phyloP scores from a whole-genome alignment of 768 basidiomycete genomes.

The Kwoniella heveanensis region DNA sequence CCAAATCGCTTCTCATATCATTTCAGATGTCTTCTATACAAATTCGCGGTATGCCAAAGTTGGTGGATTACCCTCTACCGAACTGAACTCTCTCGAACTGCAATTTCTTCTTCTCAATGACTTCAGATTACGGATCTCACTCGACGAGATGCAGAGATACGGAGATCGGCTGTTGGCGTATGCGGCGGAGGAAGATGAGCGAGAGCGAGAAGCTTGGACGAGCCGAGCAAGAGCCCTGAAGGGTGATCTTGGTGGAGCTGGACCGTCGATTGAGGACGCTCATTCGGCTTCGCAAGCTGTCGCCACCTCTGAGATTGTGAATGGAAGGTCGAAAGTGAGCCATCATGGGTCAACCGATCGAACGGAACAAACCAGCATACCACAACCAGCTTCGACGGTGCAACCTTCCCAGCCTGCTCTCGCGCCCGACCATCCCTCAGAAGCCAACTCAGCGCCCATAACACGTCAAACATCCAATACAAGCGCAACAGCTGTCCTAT shows the following conservation, averaged over 20 bases:
- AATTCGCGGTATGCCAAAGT: constrained; percentile 99
- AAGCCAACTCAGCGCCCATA: constrained; percentile 1
- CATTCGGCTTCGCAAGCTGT: neutral
- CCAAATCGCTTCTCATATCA: too few relatives aligned
- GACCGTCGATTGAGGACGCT: neutral
- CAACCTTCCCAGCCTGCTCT: constrained; percentile 6
- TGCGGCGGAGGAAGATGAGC: constrained; percentile 39
- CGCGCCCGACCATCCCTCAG: constrained; percentile 8
- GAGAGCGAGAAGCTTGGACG: constrained; percentile 1
- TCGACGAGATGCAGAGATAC: constrained; percentile 91
- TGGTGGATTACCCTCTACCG: constrained; percentile 86
- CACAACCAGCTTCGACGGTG: neutral
- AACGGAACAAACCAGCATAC: neutral
- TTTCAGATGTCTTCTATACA: constrained; percentile 89
- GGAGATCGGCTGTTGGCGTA: constrained; percentile 82
- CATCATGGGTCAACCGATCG: neutral
- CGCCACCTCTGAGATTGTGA: neutral
- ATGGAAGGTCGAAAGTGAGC: neutral
- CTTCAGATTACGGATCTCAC: constrained; percentile 82
- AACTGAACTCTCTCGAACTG: constrained; percentile 91
- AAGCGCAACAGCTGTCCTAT: too few relatives aligned
- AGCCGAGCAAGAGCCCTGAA: neutral
- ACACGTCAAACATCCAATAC: neutral
- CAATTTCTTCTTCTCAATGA: constrained; percentile 97
- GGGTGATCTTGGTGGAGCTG: neutral